Evolutionary conservation across 78 protist species (phyloP).

Genomic region (Paulinella micropora): DNA sequence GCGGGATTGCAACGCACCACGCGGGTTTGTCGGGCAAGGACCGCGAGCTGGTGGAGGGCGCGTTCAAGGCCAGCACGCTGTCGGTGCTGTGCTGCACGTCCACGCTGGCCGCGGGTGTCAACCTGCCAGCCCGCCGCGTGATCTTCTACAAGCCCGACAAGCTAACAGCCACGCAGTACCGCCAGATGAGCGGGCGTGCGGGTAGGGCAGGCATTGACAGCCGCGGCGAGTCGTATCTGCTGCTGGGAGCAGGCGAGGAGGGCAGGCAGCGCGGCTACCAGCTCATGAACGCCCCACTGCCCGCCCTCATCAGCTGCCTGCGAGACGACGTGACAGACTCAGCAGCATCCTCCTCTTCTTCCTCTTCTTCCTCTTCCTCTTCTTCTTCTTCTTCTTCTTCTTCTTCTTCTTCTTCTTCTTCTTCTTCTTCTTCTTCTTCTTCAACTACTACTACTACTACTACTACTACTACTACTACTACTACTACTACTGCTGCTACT

Average conservation of each 20-base stretch:
- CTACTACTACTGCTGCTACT: too few species aligned
- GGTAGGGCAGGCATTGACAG: conserved; percentile 18
- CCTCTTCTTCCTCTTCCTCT: too few species aligned
- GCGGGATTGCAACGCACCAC: conserved; percentile 34
- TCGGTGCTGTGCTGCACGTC: conserved; percentile 9
- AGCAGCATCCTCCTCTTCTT: too few species aligned
- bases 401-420: too few species aligned
- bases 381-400: too few species aligned
- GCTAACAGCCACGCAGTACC: background rate
- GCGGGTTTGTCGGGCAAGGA: background rate
- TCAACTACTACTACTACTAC: too few species aligned
- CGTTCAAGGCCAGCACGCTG: background rate
- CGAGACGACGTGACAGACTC: too few species aligned
- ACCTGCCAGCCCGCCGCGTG: conserved; percentile 40
- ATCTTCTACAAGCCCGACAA: background rate
- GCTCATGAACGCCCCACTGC: background rate
- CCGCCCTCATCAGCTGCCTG: background rate
- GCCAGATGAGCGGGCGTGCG: conserved; percentile 36
- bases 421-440: too few species aligned
- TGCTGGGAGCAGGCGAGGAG: background rate
- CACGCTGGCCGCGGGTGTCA: conserved; percentile 49
- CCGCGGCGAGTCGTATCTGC: conserved; percentile 16
- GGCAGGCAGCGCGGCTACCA: background rate
- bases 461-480: too few species aligned
- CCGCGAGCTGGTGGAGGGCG: conserved; percentile 26